A percentile compares a stretch with the other conserved stretches of the same genome.
These are phyloP conservation scores for Yarrowia galli DNA, from an alignment of 1,139 yeast genomes.

Conservation along the genomic window DNA sequence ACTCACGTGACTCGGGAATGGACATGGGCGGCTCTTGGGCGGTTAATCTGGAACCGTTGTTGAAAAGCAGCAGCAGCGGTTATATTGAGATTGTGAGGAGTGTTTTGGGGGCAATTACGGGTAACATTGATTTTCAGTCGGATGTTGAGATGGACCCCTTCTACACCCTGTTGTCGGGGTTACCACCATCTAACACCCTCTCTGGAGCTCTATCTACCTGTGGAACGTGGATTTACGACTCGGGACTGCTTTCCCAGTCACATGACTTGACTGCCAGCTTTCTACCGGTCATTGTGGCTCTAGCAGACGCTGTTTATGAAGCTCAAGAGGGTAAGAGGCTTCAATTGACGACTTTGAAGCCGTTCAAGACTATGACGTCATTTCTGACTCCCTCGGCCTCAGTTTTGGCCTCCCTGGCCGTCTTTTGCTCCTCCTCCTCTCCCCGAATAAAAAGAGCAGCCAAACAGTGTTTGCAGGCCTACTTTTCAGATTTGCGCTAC, in stretches of 20 bases:
- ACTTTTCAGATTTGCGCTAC: slow-evolving; percentile 2
- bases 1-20: slow-evolving; percentile 4
- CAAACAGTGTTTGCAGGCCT: slow-evolving; percentile 27
- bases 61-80: not conserved
- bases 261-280: not conserved
- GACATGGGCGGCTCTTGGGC: not conserved
- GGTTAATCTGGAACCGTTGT: slow-evolving; percentile 2
- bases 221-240: slow-evolving; percentile 25
- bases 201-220: slow-evolving; percentile 3
- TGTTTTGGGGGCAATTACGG: not conserved
- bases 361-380: not conserved
- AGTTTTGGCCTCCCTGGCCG: not conserved
- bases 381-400: slow-evolving; percentile 1
- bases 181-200: not conserved
- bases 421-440: not conserved
- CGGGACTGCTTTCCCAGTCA: not conserved
- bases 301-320: slow-evolving; percentile 3
- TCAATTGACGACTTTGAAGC: slow-evolving; percentile 3
- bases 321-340: slow-evolving; percentile 17
- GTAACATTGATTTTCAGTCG: not conserved
- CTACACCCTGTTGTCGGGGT: not conserved
- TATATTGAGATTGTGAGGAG: not conserved
- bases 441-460: slow-evolving; percentile 10
- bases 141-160: not conserved
- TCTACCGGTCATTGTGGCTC: slow-evolving; percentile 7